phyloP scores from a whole-genome alignment of 2,329 filamentous ascomycete genomes.

The Trichoderma pleuroti region DNA sequence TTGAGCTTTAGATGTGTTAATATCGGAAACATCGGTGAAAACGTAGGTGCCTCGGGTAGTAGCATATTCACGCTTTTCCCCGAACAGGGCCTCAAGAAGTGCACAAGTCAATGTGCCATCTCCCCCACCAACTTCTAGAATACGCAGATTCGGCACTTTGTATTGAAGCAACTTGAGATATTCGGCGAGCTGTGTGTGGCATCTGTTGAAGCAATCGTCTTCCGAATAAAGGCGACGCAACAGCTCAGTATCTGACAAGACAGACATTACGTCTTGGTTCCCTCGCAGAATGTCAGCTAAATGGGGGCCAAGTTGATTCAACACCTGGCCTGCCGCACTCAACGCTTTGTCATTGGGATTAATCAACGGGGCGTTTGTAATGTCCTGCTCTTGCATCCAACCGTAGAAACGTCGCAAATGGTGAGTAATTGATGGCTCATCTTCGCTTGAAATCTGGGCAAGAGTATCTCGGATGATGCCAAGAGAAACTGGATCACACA shows the following conservation, averaged over 20 bases:
- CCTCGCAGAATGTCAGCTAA: constrained; percentile 6
- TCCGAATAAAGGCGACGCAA: constrained; percentile 1
- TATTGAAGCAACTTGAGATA: constrained; percentile 25
- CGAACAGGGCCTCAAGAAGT: constrained; percentile 24
- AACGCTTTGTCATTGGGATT: background rate
- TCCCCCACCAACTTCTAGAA: constrained; percentile 40
- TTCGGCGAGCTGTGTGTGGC: constrained; percentile 14
- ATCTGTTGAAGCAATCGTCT: constrained; percentile 14
- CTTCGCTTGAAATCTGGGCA: background rate
- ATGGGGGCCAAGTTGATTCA: constrained; percentile 1
- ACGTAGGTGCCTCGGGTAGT: constrained; percentile 30
- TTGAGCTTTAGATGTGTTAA: constrained; percentile 26
- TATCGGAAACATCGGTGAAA: constrained; percentile 37
- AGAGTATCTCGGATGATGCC: constrained; percentile 9
- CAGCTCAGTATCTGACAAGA: background rate
- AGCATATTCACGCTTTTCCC: constrained; percentile 21
- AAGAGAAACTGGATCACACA: constrained; percentile 2
- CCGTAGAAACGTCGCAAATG: background rate
- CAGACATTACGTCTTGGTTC: background rate
- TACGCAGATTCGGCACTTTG: constrained; percentile 33
- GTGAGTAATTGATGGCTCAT: background rate
- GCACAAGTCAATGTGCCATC: constrained; percentile 32
- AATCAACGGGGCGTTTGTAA: background rate
- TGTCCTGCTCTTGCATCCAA: constrained; percentile 8
- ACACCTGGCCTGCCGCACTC: background rate